Base-by-base conservation (phyloP, 1,284 basidiomycete species). In the Rhizoctonia solani region DNA sequence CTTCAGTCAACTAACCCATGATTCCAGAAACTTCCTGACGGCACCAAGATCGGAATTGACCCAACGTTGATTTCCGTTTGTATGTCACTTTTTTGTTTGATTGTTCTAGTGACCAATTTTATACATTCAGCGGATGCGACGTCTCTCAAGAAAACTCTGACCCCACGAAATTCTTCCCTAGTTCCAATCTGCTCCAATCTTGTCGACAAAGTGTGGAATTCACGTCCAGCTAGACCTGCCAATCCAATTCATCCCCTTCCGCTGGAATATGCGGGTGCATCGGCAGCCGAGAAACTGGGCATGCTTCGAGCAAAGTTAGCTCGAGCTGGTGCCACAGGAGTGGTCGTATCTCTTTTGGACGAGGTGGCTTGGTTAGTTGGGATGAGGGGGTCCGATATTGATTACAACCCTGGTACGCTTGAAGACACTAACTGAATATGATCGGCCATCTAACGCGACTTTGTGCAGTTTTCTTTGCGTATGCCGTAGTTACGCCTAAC, bases 361-460 rank as follows among this genome's bases (percentile, higher is more conserved):
- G 94, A 96, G 74, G 85, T 93, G 50, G 93, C 92, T 0, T 95
- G 96, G 96, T 76, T 97, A 30, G 93, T 98, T 79, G 98, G 98
- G 77, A 81, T 99, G 47, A 87, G 96, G 69, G 95, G 95, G 0
- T 86, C 87, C 1, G 95, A 98, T 76, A 96, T 98, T 70, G 88
- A 89, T 41, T 98, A 85, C 79, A 98, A 97, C 75, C 94, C 94
- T 70, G 82, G 85, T 85, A 65, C 21, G 78, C 71, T 8, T 11
- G 32, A n/a, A n/a, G n/a, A n/a, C n/a, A n/a, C n/a, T n/a, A n/a
- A n/a, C n/a, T n/a, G n/a, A n/a, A n/a, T n/a, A n/a, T n/a, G n/a
- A n/a, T n/a, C n/a, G n/a, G n/a, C n/a, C n/a, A n/a, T n/a, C n/a
- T n/a, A n/a, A n/a, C n/a, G n/a, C n/a, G n/a, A 32, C 16, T 34